phyloP scores from a whole-genome alignment of 805 yeast genomes.

The Kluyveromyces lactis region DNA sequence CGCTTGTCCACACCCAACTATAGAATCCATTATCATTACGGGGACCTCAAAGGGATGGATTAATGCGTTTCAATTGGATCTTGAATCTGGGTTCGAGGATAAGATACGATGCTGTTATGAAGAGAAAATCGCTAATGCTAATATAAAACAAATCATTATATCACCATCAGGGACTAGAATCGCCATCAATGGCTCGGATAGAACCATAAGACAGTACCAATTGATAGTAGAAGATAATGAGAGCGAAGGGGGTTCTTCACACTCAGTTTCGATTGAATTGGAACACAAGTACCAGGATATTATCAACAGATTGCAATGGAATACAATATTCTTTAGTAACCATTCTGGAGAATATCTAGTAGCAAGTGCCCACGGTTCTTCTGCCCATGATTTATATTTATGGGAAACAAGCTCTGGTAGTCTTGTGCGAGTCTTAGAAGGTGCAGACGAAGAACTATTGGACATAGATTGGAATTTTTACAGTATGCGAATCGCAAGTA shows the following conservation, averaged over 20 bases:
- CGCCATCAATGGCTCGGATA: slow-evolving; percentile 70
- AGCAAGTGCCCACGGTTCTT: slow-evolving; percentile 79
- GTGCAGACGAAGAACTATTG: slow-evolving; percentile 75
- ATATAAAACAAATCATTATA: slow-evolving; percentile 58
- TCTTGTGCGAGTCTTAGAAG: slow-evolving; percentile 81
- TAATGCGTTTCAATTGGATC: slow-evolving; percentile 34
- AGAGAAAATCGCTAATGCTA: slow-evolving; percentile 56
- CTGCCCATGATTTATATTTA: slow-evolving; percentile 76
- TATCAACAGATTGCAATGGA: slow-evolving; percentile 85
- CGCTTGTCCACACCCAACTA: slow-evolving; percentile 25
- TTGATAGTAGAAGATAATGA: slow-evolving; percentile 7
- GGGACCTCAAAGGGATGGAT: slow-evolving; percentile 82
- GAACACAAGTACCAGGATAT: slow-evolving; percentile 86
- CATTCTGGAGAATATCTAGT: slow-evolving; percentile 74
- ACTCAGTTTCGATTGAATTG: slow-evolving; percentile 44
- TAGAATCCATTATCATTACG: slow-evolving; percentile 42
- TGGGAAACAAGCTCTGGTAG: slow-evolving; percentile 92
- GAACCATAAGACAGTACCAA: slow-evolving; percentile 55
- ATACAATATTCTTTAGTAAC: slow-evolving; percentile 63
- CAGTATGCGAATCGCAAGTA: slow-evolving; percentile 67
- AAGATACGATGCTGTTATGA: slow-evolving; percentile 12
- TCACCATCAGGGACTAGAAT: slow-evolving; percentile 53
- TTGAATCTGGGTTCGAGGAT: slow-evolving; percentile 19
- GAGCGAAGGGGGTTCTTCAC: not conserved
- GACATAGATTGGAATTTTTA: slow-evolving; percentile 83